Evolutionary conservation across 2,329 filamentous ascomycete species (phyloP), one percentile per base, ranked within the genome.

Genomic region (Colletotrichum sp.): DNA sequence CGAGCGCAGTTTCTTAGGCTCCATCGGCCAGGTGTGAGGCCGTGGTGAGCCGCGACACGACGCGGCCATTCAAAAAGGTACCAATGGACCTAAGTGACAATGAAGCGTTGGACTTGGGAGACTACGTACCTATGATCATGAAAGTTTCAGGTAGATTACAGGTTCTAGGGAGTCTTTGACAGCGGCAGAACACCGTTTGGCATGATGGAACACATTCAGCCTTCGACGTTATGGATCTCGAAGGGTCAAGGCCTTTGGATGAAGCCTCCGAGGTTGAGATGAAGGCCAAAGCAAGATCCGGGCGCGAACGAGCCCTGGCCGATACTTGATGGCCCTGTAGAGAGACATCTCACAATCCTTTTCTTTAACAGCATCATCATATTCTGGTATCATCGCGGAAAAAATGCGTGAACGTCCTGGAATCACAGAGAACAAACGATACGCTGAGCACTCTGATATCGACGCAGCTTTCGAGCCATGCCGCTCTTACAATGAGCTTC

Each of bases 111-210:
- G 39, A 44, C 18, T 44, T 15, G 32, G 32, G 15, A 34, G 32
- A 34, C 32, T 34, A 34, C 32, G 13, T 15, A 6, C 39, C 39
- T 44, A 2, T 44, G 39, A 44, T 49, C 9, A 49, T 49, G 18
- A 49, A 1, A 21, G 0, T n/a, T 21, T 2, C 1, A 49, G 44
- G 18, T 12, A 12, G 10, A 1, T 0, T 49, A 21, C 18, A 21
- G 18, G 1, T 49, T 49, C 44, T 49, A 21, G 18, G 5, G 44
- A 49, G 44, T 21, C 3, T 13, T 2, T 49, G n/a, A 3, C 4
- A 49, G 44, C 44, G 10, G n/a, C 0, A 49, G 44, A 13, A 49
- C n/a, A 7, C 18, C n/a, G 44, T 49, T n/a, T 49, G 10, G 6
- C n/a, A 13, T 49, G 44, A 49, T 49, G 44, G 44, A 49, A 49